phyloP scores from a whole-genome alignment of 495 filamentous ascomycete species.

The Penicillium paradoxum region DNA sequence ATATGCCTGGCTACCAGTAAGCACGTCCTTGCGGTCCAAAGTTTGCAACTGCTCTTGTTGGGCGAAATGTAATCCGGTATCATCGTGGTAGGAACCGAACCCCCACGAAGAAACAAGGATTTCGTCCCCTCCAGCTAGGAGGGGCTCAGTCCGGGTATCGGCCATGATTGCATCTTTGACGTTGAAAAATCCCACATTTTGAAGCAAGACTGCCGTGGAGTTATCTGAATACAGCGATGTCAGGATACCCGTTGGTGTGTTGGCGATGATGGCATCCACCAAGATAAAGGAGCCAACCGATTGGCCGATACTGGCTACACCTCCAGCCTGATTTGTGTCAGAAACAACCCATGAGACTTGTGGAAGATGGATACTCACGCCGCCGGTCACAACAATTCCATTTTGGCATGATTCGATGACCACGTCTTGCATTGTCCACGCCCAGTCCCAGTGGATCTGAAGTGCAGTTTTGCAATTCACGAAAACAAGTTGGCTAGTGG shows the following conservation, averaged over 20 bases:
- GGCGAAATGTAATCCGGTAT: no score
- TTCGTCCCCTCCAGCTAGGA: conserved; percentile 28
- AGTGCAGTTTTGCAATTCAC: conserved; percentile 44
- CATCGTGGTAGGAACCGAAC: conserved; percentile 27
- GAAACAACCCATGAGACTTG: background rate
- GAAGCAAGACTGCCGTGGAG: conserved; percentile 17
- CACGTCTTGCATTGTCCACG: conserved; percentile 41
- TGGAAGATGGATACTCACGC: conserved; percentile 1
- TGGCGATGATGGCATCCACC: conserved; percentile 59
- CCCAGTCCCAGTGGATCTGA: conserved; percentile 55
- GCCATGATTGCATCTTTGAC: conserved; percentile 10
- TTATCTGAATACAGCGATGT: conserved; percentile 35
- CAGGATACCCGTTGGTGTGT: conserved; percentile 56
- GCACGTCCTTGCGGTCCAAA: no score
- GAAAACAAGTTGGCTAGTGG: conserved; percentile 46
- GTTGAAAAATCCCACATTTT: conserved; percentile 17
- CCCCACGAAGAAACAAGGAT: conserved; percentile 48
- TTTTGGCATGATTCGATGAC: conserved; percentile 27
- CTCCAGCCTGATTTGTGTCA: conserved; percentile 14
- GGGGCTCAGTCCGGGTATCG: background rate
- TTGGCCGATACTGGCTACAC: conserved; percentile 28
- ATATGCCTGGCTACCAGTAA: no score
- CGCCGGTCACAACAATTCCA: conserved; percentile 19
- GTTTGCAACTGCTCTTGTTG: no score
- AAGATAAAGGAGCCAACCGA: conserved; percentile 64